phyloP scores from a whole-genome alignment of 768 basidiomycete species.

The Mycena amicta region DNA sequence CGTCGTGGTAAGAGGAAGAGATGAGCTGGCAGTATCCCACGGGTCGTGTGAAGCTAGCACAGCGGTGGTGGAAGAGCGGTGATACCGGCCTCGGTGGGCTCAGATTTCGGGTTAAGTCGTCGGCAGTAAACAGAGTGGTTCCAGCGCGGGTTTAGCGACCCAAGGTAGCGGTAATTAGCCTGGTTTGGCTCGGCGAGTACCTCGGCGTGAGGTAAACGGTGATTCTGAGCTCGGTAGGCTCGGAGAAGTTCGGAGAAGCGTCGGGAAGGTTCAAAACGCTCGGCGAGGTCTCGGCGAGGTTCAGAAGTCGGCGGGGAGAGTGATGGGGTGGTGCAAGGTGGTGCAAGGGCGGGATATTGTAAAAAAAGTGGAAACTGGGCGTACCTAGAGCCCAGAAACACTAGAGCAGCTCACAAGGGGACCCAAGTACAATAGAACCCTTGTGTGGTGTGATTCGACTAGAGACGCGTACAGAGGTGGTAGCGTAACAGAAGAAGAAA shows the following conservation, averaged over 20 bases:
- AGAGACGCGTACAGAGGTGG: not conserved
- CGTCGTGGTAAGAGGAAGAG: too few relatives aligned
- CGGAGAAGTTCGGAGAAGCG: not conserved
- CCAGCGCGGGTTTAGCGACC: too few relatives aligned
- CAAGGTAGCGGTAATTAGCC: not conserved
- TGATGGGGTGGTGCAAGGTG: not conserved
- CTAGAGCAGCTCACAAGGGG: not conserved
- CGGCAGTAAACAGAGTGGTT: too few relatives aligned
- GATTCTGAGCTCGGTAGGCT: not conserved
- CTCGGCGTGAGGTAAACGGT: too few relatives aligned
- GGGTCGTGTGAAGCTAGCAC: not conserved
- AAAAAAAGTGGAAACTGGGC: not conserved
- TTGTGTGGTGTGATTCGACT: not conserved
- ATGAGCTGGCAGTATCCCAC: too few relatives aligned
- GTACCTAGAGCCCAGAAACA: not conserved
- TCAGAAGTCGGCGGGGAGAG: not conserved
- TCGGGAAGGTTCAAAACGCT: too few relatives aligned
- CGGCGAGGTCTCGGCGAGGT: too few relatives aligned
- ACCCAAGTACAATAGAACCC: not conserved
- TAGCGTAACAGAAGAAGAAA: not conserved
- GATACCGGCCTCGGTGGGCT: too few relatives aligned
- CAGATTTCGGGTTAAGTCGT: too few relatives aligned
- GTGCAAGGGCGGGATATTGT: not conserved
- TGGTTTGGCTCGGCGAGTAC: not conserved
- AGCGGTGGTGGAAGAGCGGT: not conserved